Evolutionary conservation across 768 basidiomycete genomes (phyloP), one percentile per base, ranked within the genome.

Genomic region (Crassisporium funariophilum): DNA sequence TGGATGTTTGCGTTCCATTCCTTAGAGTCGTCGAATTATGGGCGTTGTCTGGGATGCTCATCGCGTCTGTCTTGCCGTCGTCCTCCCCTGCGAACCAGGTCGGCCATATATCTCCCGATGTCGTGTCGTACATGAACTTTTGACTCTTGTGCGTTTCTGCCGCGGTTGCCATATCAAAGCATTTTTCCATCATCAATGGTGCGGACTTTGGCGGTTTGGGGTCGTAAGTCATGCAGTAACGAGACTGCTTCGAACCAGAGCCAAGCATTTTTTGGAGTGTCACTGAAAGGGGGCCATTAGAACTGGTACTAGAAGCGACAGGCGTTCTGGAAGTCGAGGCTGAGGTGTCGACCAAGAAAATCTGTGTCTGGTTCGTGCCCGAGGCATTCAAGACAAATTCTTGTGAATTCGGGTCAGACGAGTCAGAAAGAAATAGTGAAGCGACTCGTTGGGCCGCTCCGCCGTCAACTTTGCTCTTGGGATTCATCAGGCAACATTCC

Each of bases 201-300:
- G 73, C 69, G 2, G 78, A 69, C 2, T 62, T 54, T 4, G 67
- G 46, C 2, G 83, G 82, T 21, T 71, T 65, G 3, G 81, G 71
- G 52, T 86, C 71, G 58, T 77, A 87, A 4, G 84, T 87, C 4
- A 78, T 81, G 49, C 86, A 89, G 57, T 72, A 81, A 69, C 66
- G 17, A 56, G 41, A 0, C 71, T 76, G 9, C 46, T 55, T 7
- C 16, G 46, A 31, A 5, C 19, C 3, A 40, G 48, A 17, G 71
- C 29, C 29, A 54, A n/a, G n/a, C n/a, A n/a, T n/a, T n/a, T n/a
- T 50, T 49, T 71, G 68, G 16, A 88, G 62, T 2, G 59, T 62
- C 22, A 84, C 81, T 11, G 53, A 55, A 4, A 16, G 24, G 20
- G 11, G 35, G 33, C 38, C 35, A 7, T 23, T 36, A 49, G 58